A percentile compares a stretch with the other conserved stretches of the same genome.
Conservation (phyloP, 2,329 filamentous ascomycete species). For the Alternaria hordeiaustralica region DNA sequence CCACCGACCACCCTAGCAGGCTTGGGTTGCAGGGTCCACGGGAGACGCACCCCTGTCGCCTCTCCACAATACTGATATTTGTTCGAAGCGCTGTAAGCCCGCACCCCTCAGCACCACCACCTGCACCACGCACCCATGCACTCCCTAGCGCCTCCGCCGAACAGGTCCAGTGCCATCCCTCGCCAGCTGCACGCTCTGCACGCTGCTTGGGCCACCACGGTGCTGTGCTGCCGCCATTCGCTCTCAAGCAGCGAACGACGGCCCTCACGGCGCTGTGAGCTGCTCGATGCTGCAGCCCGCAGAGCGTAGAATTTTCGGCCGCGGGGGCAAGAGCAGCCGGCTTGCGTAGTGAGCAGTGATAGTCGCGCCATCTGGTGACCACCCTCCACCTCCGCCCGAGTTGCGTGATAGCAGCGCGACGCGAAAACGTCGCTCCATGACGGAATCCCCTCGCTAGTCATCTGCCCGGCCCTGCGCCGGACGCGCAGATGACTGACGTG, state of each 20-base stretch:
- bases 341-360: neutral
- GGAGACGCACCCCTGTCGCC: conserved; percentile 14
- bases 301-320: conserved; percentile 10
- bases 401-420: conserved; percentile 20
- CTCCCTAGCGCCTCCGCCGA: conserved; percentile 22
- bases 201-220: conserved; percentile 21
- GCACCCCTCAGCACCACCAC: conserved; percentile 25
- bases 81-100: conserved; percentile 21
- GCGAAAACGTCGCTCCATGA: conserved; percentile 28
- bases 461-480: conserved; percentile 43
- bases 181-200: conserved; percentile 12
- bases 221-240: conserved; percentile 26
- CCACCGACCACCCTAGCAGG: conserved; percentile 5
- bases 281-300: conserved; percentile 8
- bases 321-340: conserved; percentile 7
- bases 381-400: conserved; percentile 5
- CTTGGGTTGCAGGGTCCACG: conserved; percentile 25
- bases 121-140: neutral
- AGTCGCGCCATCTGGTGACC: conserved; percentile 14
- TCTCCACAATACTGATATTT: conserved; percentile 17
- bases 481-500: conserved; percentile 40
- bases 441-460: conserved; percentile 37
- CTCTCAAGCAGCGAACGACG: conserved; percentile 7
- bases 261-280: conserved; percentile 2
- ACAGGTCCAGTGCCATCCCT: conserved; percentile 25